phyloP scores from a whole-genome alignment of 1,284 basidiomycete species.

The Cerrena zonata region DNA sequence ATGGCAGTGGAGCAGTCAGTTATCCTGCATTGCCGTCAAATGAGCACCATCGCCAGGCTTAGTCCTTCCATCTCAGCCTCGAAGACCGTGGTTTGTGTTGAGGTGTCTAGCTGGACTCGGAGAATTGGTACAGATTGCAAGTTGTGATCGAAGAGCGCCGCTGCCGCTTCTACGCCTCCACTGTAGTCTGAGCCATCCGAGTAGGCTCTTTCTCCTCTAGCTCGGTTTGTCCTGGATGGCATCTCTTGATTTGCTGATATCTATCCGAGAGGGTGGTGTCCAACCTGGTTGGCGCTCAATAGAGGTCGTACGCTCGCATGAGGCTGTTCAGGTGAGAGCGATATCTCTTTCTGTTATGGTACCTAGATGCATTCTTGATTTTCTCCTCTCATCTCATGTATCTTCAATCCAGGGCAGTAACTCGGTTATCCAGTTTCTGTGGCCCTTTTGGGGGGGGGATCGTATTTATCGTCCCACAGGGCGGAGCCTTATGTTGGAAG shows the following conservation, averaged over 20 bases:
- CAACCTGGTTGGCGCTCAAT: no score
- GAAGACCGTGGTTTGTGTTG: background rate
- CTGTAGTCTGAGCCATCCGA: conserved; percentile 15
- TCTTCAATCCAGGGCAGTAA: no score
- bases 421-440: no score
- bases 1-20: background rate
- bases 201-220: conserved; percentile 9
- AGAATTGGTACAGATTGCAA: no score
- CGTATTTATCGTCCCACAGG: no score
- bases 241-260: conserved; percentile 5
- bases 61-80: conserved; percentile 4
- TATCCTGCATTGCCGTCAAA: background rate
- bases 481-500: no score
- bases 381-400: no score
- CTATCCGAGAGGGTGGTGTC: conserved; percentile 2
- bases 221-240: conserved; percentile 9
- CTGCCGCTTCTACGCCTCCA: conserved; percentile 4
- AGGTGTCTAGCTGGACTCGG: background rate
- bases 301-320: no score
- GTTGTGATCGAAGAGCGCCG: conserved; percentile 5
- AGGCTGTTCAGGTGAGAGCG: no score
- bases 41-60: conserved; percentile 1
- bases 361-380: no score
- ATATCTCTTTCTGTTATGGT: no score
- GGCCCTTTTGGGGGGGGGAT: no score